Conservation (phyloP, 768 basidiomycete genomes). For the Lactarius psammicola region DNA sequence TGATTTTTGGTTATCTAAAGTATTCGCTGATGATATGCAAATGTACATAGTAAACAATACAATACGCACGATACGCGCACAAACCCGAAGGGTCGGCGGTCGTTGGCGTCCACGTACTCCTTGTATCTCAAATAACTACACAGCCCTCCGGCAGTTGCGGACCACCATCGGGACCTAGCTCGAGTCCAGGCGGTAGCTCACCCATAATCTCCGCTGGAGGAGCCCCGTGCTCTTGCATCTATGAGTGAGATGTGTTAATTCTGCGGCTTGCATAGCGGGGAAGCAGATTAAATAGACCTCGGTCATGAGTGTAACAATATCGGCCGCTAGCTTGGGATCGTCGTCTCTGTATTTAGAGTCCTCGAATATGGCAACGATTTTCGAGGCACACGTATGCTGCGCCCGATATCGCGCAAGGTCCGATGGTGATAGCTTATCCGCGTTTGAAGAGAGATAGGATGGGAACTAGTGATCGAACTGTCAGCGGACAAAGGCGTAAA, state of each 20-base stretch:
- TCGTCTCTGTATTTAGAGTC: slow-evolving; percentile 56
- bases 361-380: slow-evolving; percentile 68
- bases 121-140: slow-evolving; percentile 29
- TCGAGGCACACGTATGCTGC: slow-evolving; percentile 55
- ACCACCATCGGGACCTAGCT: slow-evolving; percentile 53
- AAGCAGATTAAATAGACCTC: slow-evolving; percentile 47
- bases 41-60: background rate
- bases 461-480: slow-evolving; percentile 58
- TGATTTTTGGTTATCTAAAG: background rate
- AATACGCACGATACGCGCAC: background rate
- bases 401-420: slow-evolving; percentile 64
- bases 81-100: background rate
- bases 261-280: background rate
- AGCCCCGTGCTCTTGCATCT: slow-evolving; percentile 79
- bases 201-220: slow-evolving; percentile 86
- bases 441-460: slow-evolving; percentile 60
- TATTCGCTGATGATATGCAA: slow-evolving; percentile 1
- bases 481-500: background rate
- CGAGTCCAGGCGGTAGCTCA: slow-evolving; percentile 69
- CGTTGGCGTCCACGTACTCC: background rate
- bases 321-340: slow-evolving; percentile 43
- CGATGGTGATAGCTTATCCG: slow-evolving; percentile 48
- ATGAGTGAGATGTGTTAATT: slow-evolving; percentile 5
- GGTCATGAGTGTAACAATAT: slow-evolving; percentile 68
- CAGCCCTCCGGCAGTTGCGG: slow-evolving; percentile 47